These are phyloP conservation scores for Pelargonium citronellum DNA, from an alignment of 441 rosid species.

Conservation along the genomic window DNA sequence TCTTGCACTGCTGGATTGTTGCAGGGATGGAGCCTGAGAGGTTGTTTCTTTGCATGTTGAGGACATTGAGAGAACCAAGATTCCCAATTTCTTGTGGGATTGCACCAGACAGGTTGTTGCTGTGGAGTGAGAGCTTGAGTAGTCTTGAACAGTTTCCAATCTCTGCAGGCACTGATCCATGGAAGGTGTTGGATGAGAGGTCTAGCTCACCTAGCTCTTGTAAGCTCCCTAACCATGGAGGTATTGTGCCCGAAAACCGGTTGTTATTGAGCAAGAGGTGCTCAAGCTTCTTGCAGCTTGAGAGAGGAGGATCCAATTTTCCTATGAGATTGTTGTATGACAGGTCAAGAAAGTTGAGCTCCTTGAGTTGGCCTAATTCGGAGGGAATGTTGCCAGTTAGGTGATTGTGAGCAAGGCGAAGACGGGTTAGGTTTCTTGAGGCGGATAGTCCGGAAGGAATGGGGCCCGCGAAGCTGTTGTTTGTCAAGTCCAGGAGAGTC, in stretches of 20 bases:
- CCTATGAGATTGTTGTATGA: conserved; percentile 66
- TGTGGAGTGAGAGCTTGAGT: conserved; percentile 64
- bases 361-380: conserved; percentile 48
- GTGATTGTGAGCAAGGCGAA: conserved; percentile 68
- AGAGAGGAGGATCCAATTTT: conserved; percentile 44
- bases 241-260: conserved; percentile 49
- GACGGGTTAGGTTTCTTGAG: conserved; percentile 54
- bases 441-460: conserved; percentile 50
- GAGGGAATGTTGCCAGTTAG: conserved; percentile 63
- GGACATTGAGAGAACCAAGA: conserved; percentile 63
- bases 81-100: conserved; percentile 67
- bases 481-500: conserved; percentile 67
- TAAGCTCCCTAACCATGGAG: conserved; percentile 68
- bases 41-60: conserved; percentile 60
- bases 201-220: conserved; percentile 75
- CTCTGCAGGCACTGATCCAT: conserved; percentile 54
- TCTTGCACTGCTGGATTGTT: conserved; percentile 57
- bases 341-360: conserved; percentile 65
- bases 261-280: conserved; percentile 63
- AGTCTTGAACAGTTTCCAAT: conserved; percentile 59
- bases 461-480: conserved; percentile 61
- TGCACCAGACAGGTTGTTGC: conserved; percentile 53
- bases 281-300: conserved; percentile 45
- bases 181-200: conserved; percentile 61
- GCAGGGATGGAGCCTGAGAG: conserved; percentile 66